phyloP scores from a whole-genome alignment of 2,329 filamentous ascomycete genomes.

The Calonectria naviculata region DNA sequence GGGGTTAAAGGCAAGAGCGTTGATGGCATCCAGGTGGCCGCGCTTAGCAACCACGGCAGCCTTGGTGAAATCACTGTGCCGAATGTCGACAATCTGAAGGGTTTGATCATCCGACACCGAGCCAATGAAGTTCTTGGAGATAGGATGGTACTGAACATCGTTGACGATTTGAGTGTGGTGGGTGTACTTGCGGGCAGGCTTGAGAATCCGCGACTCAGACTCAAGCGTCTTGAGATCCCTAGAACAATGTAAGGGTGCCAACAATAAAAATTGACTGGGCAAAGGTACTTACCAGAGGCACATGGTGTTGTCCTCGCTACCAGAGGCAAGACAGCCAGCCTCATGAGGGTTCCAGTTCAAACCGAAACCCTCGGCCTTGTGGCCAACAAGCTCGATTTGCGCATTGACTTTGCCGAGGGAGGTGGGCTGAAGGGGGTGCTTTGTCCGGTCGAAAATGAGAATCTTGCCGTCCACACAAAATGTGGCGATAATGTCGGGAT shows the following conservation, averaged over 20 bases:
- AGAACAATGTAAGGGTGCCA: conserved; percentile 26
- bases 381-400: conserved; percentile 87
- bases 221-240: conserved; percentile 86
- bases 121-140: conserved; percentile 86
- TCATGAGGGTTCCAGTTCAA: conserved; percentile 91
- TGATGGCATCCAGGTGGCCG: conserved; percentile 93
- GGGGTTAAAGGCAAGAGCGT: conserved; percentile 95
- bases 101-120: conserved; percentile 96
- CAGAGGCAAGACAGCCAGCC: conserved; percentile 85
- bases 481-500: conserved; percentile 95
- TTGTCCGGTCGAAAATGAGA: conserved; percentile 95
- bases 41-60: conserved; percentile 76
- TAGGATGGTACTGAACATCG: conserved; percentile 94
- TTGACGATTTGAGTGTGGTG: conserved; percentile 95
- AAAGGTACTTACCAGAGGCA: conserved; percentile 77
- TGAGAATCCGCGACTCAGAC: conserved; percentile 75
- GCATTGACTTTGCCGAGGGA: conserved; percentile 74
- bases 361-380: conserved; percentile 90
- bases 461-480: conserved; percentile 89
- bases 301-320: conserved; percentile 92
- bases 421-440: conserved; percentile 83
- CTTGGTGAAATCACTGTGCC: conserved; percentile 72
- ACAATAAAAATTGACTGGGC: not conserved
- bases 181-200: conserved; percentile 80
- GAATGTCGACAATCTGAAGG: conserved; percentile 90